phyloP scores from a whole-genome alignment of 2,329 filamentous ascomycete genomes.

The Aspergillus caelatus region DNA sequence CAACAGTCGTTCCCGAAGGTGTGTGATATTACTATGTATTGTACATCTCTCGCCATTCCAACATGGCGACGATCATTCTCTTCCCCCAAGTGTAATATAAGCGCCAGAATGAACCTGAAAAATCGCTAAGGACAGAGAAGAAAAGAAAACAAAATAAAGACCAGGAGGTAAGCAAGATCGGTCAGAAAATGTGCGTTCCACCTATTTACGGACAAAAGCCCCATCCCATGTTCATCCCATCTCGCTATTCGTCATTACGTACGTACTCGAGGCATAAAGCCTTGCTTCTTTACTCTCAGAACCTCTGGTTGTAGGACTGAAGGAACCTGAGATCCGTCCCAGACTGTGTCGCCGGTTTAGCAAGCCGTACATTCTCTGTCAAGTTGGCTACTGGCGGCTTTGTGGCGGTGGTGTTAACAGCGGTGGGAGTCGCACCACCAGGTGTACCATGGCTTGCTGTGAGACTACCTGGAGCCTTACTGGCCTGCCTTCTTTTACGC shows the following conservation, averaged over 20 bases:
- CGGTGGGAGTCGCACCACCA: constrained; percentile 1
- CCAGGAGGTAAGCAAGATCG: not conserved
- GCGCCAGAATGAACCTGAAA: not conserved
- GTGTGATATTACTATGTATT: not conserved
- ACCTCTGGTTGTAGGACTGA: not conserved
- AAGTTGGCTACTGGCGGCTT: not conserved
- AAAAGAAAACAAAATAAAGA: not conserved
- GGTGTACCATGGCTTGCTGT: not conserved
- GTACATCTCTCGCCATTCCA: not conserved
- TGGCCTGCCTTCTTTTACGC: constrained; percentile 46
- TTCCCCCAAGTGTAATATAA: not conserved
- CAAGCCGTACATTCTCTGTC: not conserved
- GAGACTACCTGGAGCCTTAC: constrained; percentile 18
- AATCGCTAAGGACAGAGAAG: not conserved
- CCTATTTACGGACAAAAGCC: not conserved
- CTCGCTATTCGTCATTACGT: not conserved
- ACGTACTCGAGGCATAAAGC: not conserved
- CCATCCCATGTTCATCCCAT: not conserved
- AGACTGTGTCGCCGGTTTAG: not conserved
- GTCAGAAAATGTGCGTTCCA: not conserved
- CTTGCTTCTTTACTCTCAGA: not conserved
- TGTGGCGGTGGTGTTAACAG: not conserved
- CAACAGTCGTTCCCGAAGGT: not conserved
- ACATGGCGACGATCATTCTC: not conserved
- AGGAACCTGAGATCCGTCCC: not conserved